Conservation (phyloP, 176 grass and related monocot genomes). For the Leersia perrieri region DNA sequence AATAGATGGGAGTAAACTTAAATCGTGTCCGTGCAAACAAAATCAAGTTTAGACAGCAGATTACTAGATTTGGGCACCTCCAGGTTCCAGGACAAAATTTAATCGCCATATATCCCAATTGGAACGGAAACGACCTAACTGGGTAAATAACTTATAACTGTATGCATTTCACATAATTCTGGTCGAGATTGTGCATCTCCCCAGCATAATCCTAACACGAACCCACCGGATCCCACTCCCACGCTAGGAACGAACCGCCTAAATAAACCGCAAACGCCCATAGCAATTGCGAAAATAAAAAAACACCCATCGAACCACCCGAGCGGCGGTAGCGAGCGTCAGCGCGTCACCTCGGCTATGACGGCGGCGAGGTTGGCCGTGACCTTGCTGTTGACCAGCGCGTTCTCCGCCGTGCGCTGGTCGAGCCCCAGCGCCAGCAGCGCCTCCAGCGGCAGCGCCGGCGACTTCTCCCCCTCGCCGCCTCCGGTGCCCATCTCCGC, state of each 20-base stretch:
- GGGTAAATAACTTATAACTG: background rate
- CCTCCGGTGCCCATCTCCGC: constrained; percentile 27
- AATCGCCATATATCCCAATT: background rate
- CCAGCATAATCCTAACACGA: background rate
- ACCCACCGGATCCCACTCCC: background rate
- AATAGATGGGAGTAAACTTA: background rate
- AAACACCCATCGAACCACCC: background rate
- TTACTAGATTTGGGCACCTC: background rate
- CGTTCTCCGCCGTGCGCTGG: constrained; percentile 80
- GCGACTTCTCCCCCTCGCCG: constrained; percentile 21
- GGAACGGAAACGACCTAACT: background rate
- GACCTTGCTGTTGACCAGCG: constrained; percentile 79
- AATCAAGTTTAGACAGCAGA: background rate
- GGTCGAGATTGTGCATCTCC: background rate
- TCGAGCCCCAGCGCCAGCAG: constrained; percentile 82
- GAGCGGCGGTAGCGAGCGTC: background rate
- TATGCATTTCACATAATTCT: background rate
- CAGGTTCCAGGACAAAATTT: background rate
- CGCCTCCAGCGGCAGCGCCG: constrained; percentile 38
- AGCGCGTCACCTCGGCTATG: constrained; percentile 53
- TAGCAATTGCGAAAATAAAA: background rate
- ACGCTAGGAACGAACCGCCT: background rate
- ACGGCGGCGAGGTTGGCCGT: constrained; percentile 73
- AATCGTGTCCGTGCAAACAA: background rate
- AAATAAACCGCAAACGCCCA: background rate